phyloP scores from a whole-genome alignment of 2,329 filamentous ascomycete genomes.

The Alternaria rosae region DNA sequence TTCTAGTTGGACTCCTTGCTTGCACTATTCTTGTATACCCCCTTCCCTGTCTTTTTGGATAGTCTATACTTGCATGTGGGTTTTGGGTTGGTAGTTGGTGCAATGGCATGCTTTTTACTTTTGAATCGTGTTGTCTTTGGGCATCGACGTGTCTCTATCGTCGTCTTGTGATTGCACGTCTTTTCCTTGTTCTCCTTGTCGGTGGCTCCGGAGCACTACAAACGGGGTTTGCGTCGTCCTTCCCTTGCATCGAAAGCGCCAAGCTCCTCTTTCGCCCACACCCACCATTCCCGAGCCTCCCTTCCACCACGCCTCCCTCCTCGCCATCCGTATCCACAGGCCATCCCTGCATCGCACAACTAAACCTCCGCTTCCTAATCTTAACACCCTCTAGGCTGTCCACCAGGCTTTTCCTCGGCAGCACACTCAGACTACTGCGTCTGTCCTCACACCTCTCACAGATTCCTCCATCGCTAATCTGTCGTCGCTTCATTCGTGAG shows the following conservation, averaged over 20 bases:
- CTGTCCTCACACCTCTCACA: slow-evolving; percentile 22
- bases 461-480: neutral
- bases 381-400: neutral
- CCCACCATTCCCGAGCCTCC: neutral
- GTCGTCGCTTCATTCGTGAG: slow-evolving; percentile 31
- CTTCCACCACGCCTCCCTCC: neutral
- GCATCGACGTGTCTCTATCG: neutral
- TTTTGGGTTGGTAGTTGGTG: neutral
- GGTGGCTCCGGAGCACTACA: neutral
- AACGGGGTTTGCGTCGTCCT: neutral
- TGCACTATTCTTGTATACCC: slow-evolving; percentile 6
- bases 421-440: slow-evolving; percentile 27
- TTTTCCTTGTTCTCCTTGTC: neutral
- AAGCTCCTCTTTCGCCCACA: neutral
- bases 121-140: neutral
- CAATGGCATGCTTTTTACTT: neutral
- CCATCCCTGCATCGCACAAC: neutral
- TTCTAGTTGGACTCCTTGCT: neutral
- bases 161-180: neutral
- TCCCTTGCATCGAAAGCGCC: neutral
- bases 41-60: slow-evolving; percentile 3
- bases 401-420: neutral
- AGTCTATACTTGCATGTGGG: neutral
- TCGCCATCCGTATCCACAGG: neutral
- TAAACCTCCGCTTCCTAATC: neutral